phyloP scores from a whole-genome alignment of 1,139 yeast species.

The Geotrichum macrosporum region DNA sequence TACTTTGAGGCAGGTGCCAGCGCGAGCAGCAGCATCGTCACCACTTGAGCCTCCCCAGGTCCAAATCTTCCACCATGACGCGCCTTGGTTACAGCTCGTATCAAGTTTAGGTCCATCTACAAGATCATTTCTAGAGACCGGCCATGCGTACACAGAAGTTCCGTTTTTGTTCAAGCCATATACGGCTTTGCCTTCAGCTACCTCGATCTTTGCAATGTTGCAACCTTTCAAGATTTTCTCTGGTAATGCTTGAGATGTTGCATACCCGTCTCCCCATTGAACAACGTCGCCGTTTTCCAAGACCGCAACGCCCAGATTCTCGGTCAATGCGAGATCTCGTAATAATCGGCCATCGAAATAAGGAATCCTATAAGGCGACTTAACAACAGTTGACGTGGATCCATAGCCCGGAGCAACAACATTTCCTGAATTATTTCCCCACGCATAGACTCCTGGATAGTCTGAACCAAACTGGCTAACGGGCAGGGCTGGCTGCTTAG shows the following conservation, averaged over 20 bases:
- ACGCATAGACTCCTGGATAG: constrained; percentile 50
- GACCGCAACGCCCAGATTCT: constrained; percentile 56
- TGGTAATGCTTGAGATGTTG: constrained; percentile 25
- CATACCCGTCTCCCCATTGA: constrained; percentile 55
- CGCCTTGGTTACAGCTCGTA: constrained; percentile 1
- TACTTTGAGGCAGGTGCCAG: constrained; percentile 21
- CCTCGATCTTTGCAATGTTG: constrained; percentile 44
- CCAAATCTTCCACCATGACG: constrained; percentile 21
- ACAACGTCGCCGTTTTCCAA: constrained; percentile 69
- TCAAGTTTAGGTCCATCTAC: constrained; percentile 15
- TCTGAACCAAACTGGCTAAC: constrained; percentile 2
- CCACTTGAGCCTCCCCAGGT: constrained; percentile 16
- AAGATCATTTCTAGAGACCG: constrained; percentile 14
- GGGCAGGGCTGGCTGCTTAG: constrained; percentile 8
- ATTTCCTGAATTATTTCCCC: constrained; percentile 48
- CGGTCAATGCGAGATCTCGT: constrained; percentile 54
- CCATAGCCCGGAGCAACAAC: constrained; percentile 39
- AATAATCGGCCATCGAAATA: constrained; percentile 61
- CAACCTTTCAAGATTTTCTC: constrained; percentile 46
- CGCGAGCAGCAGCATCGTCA: constrained; percentile 6
- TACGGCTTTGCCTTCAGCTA: constrained; percentile 50
- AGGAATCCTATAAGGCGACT: constrained; percentile 56
- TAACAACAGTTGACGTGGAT: constrained; percentile 37
- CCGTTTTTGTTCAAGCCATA: constrained; percentile 53
- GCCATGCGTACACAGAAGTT: constrained; percentile 37